phyloP scores from a whole-genome alignment of 1,284 basidiomycete species.

The Paramarasmius palmivorus region DNA sequence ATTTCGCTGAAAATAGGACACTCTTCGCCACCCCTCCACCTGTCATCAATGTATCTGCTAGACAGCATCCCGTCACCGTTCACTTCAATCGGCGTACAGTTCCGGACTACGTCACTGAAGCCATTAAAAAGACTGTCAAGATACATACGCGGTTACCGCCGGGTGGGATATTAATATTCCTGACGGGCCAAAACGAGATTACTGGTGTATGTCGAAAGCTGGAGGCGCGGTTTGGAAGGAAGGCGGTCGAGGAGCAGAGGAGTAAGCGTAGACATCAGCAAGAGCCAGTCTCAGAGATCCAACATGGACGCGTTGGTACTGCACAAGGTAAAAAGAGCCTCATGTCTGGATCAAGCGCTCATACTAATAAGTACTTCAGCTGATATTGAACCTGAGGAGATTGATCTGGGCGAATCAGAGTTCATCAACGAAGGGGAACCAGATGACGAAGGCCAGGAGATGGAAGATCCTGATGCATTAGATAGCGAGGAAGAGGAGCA shows the following conservation, averaged over 20 bases:
- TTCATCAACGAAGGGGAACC: conserved; percentile 52
- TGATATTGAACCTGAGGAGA: conserved; percentile 77
- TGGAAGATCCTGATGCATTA: conserved; percentile 48
- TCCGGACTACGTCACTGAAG: conserved; percentile 89
- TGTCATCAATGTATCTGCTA: conserved; percentile 85
- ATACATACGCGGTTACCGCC: conserved; percentile 92
- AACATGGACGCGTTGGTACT: conserved; percentile 34
- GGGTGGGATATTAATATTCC: conserved; percentile 95
- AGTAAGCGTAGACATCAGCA: conserved; percentile 34
- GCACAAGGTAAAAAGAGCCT: conserved; percentile 42
- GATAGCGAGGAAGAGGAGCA: conserved; percentile 59
- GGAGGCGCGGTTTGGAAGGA: conserved; percentile 75
- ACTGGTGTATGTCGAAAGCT: conserved; percentile 84
- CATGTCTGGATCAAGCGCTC: not conserved
- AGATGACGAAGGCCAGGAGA: conserved; percentile 60
- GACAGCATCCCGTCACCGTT: conserved; percentile 94
- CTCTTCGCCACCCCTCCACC: conserved; percentile 88
- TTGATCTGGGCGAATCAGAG: conserved; percentile 63
- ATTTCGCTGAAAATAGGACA: conserved; percentile 87
- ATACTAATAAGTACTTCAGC: conserved; percentile 34
- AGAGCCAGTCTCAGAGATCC: conserved; percentile 18
- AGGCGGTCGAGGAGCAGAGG: conserved; percentile 57
- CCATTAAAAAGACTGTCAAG: conserved; percentile 88
- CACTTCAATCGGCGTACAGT: conserved; percentile 91
- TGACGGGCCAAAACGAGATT: conserved; percentile 99